A percentile compares a stretch with the other conserved stretches of the same genome.
Evolutionary conservation across 495 filamentous ascomycete genomes (phyloP).

Genomic region (Cercophora samala): DNA sequence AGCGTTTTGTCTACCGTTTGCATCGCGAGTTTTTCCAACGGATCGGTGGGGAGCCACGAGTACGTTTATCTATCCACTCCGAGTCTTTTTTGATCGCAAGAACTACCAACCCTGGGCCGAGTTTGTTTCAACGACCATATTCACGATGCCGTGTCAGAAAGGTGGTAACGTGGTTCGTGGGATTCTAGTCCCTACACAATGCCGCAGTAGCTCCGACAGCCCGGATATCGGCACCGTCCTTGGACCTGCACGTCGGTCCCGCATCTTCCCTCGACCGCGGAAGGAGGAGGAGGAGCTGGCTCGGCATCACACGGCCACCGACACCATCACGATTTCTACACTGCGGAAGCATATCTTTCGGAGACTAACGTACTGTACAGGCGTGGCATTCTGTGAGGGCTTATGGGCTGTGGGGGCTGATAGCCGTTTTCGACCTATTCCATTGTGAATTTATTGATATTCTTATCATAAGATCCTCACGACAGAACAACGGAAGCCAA

Average conservation of each 20-base stretch:
- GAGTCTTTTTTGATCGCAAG: neutral
- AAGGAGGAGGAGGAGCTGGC: neutral
- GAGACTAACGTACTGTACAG: neutral
- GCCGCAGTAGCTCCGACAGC: neutral
- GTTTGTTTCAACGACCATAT: neutral
- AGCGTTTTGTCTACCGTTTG: conserved; percentile 1
- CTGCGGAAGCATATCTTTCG: neutral
- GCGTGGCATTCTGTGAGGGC: no score
- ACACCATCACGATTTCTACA: neutral
- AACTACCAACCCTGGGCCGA: neutral
- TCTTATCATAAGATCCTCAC: neutral
- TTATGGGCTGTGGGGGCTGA: neutral
- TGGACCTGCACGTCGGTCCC: neutral
- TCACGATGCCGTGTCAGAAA: neutral
- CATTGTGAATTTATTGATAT: neutral
- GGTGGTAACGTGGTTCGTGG: neutral
- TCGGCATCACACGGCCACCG: neutral
- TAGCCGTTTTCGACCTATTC: neutral
- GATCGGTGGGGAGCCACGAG: neutral
- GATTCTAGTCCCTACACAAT: neutral
- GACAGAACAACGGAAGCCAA: neutral
- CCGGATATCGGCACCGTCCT: conserved; percentile 22
- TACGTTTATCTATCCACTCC: neutral
- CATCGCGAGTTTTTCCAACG: conserved; percentile 1
- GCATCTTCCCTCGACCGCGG: neutral